Evolutionary conservation across 2,329 filamentous ascomycete genomes (phyloP).

Genomic region (Aspergillus neotritici): DNA sequence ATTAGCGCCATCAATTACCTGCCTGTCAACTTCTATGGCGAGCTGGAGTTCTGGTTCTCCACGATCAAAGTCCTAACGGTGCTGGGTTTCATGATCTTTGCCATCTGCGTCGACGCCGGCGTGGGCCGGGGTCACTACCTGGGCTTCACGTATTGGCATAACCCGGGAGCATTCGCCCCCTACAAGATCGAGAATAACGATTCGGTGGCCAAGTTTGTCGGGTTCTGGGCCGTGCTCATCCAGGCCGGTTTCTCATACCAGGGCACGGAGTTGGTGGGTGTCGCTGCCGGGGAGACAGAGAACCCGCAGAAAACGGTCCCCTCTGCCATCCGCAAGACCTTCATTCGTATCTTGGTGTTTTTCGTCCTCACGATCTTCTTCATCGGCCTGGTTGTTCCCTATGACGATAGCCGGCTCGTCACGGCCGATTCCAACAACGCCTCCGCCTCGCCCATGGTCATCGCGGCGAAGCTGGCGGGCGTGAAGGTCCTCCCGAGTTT

Average conservation of each 20-base stretch:
- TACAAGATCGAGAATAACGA: constrained; percentile 57
- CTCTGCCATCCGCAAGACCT: constrained; percentile 64
- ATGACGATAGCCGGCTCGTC: constrained; percentile 50
- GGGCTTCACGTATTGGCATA: constrained; percentile 65
- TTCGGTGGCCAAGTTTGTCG: constrained; percentile 56
- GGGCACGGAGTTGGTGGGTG: constrained; percentile 67
- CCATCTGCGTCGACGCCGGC: constrained; percentile 68
- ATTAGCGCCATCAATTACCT: constrained; percentile 65
- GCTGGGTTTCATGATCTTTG: constrained; percentile 74
- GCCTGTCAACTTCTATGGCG: constrained; percentile 65
- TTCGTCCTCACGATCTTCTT: constrained; percentile 49
- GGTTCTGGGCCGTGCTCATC: constrained; percentile 49
- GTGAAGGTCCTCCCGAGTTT: constrained; percentile 31
- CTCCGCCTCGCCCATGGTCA: constrained; percentile 35
- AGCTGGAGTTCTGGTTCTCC: constrained; percentile 70
- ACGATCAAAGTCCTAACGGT: constrained; percentile 65
- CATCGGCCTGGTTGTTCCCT: constrained; percentile 64
- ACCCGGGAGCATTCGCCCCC: constrained; percentile 63
- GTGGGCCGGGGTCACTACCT: constrained; percentile 62
- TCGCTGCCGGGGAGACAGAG: constrained; percentile 68
- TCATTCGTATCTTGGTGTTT: constrained; percentile 64
- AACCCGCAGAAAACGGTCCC: constrained; percentile 68
- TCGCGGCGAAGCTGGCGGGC: constrained; percentile 32
- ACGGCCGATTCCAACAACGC: constrained; percentile 13
- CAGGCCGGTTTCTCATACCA: constrained; percentile 35